These are phyloP conservation scores for Dryas integrifolia DNA, from an alignment of 331 rosid genomes.

Conservation along the genomic window DNA sequence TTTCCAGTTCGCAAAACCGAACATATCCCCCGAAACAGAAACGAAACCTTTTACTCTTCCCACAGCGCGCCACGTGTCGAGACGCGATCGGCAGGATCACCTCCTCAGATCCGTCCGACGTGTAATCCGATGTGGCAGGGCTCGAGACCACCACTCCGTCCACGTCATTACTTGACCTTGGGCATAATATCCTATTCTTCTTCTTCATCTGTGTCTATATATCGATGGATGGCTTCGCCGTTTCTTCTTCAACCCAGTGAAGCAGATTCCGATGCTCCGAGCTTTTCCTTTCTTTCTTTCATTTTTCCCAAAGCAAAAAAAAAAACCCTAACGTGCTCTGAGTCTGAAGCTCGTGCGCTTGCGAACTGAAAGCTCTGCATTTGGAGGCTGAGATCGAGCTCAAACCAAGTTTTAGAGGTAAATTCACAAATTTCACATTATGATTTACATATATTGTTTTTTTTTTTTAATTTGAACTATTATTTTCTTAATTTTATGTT, in stretches of 20 bases:
- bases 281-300: neutral
- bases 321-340: neutral
- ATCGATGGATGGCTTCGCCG: too few relatives aligned
- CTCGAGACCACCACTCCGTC: neutral
- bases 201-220: too few relatives aligned
- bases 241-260: too few relatives aligned
- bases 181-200: neutral
- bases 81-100: slow-evolving; percentile 6
- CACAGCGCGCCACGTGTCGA: slow-evolving; percentile 22
- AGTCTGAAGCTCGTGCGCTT: neutral
- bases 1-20: neutral
- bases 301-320: too few relatives aligned
- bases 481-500: too few relatives aligned
- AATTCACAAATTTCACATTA: neutral
- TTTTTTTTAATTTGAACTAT: too few relatives aligned
- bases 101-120: neutral
- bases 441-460: too few relatives aligned
- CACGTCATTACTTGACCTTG: slow-evolving; percentile 15
- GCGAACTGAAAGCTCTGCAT: neutral
- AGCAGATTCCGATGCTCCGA: too few relatives aligned
- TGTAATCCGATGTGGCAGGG: slow-evolving; percentile 18
- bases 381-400: slow-evolving; percentile 1
- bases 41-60: slow-evolving; percentile 14
- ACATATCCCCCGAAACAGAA: neutral
- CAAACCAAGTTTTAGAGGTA: slow-evolving; percentile 2